Base-by-base conservation (phyloP, 2,329 filamentous ascomycete genomes). In the Aspergillus sp. region DNA sequence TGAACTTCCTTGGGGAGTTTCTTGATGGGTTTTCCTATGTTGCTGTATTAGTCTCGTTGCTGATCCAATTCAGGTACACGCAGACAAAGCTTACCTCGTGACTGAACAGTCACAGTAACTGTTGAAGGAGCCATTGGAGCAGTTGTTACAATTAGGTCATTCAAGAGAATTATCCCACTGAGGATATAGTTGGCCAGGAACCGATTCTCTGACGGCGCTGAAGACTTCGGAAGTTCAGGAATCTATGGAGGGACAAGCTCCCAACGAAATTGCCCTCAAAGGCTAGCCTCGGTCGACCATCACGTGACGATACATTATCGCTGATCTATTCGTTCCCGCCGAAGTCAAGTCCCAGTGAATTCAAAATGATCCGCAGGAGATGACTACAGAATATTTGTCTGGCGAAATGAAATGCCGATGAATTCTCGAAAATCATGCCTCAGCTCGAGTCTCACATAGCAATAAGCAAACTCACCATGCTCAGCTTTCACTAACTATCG, bases 11-110 rank as follows among this genome's bases (percentile, higher is more conserved):
- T 79, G 12, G 86, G 86, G 39, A 89, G 81, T 59, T 79, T 81
- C 62, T 79, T 80, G 68, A 88, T 86, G 59, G 84, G 84, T 68
- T 84, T 86, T 68, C 86, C 86, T 87, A 65, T 44, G 23, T 40
- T 48, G 35, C 44, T 45, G 58, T 65, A 52, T 67, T 55, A 53
- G 50, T 59, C 40, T 56, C 15, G 27, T 51, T 49, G 21, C 48
- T 19, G n/a, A 37, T n/a, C n/a, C 31, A 40, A 43, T 40, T 39
- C 5, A 45, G 45, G 44, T 61, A 24, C 15, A 37, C 37, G 17
- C 15, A 31, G 23, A 33, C 50, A 58, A 46, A 55, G 55, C 70
- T 61, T 73, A 79, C 77, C 77, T 67, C 77, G 70, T 52, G 77
- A 74, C 57, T 76, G 68, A 55, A 79, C 67, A 46, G 68, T 66